These are phyloP conservation scores for Nitzschia sp. DNA, from an alignment of 108 stramenopile genomes.

Conservation along the genomic window DNA sequence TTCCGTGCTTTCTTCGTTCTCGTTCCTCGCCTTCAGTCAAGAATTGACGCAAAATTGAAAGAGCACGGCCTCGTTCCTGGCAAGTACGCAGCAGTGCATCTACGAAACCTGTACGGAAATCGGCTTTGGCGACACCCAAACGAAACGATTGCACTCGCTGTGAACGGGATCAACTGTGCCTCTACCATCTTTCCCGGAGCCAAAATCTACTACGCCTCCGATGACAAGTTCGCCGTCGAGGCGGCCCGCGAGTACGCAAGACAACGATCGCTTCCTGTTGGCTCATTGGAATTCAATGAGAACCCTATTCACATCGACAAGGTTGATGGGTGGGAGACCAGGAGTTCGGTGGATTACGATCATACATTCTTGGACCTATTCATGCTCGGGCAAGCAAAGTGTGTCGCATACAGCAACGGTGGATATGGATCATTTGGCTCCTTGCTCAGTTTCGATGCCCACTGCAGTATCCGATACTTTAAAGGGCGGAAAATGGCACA, in stretches of 20 bases:
- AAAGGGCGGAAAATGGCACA: constrained; percentile 3
- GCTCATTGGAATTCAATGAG: neutral
- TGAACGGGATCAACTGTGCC: constrained; percentile 45
- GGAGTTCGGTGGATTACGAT: constrained; percentile 33
- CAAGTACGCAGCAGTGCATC: constrained; percentile 38
- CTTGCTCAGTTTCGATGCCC: constrained; percentile 31
- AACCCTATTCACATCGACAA: constrained; percentile 48
- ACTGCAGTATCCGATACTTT: constrained; percentile 30
- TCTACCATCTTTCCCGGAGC: constrained; percentile 29
- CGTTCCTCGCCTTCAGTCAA: constrained; percentile 15
- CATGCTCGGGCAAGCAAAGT: constrained; percentile 33
- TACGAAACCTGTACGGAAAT: constrained; percentile 35
- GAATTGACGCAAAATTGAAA: constrained; percentile 21
- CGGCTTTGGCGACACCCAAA: constrained; percentile 19
- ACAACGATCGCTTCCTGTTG: constrained; percentile 9
- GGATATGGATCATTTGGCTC: constrained; percentile 41
- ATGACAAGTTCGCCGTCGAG: constrained; percentile 24
- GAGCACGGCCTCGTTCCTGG: constrained; percentile 30
- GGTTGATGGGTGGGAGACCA: constrained; percentile 27
- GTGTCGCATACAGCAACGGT: constrained; percentile 38
- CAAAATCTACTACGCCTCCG: constrained; percentile 42
- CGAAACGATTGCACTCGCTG: constrained; percentile 18
- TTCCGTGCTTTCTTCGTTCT: constrained; percentile 38
- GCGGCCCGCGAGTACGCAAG: constrained; percentile 20
- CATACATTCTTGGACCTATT: constrained; percentile 44